A percentile compares a stretch with the other conserved stretches of the same genome.
These are phyloP conservation scores for Pseudoturritis turrita DNA, from an alignment of 345 rosid genomes.

Conservation along the genomic window DNA sequence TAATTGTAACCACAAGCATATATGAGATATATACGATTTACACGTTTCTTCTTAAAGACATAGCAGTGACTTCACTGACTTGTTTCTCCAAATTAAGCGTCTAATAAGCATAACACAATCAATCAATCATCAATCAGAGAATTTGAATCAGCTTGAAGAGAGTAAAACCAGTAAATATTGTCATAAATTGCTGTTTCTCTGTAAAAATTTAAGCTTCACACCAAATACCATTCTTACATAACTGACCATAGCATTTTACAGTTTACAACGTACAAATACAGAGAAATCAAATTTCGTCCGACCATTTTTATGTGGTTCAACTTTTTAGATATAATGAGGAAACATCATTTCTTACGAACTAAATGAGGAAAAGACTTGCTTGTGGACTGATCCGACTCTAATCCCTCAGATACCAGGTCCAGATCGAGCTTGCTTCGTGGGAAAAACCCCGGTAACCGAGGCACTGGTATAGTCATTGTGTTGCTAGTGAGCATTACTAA, in stretches of 20 bases:
- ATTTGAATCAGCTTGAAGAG: neutral
- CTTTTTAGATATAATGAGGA: neutral
- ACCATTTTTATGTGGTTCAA: neutral
- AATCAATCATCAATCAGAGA: neutral
- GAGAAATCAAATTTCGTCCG: neutral
- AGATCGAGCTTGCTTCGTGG: neutral
- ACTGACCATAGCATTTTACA: neutral
- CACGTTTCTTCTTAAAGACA: no score
- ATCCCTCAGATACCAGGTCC: neutral
- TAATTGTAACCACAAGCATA: no score
- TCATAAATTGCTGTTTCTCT: neutral
- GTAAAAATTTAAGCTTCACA: neutral
- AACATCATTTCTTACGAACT: neutral
- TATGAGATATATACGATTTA: no score
- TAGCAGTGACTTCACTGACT: no score
- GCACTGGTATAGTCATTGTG: slow-evolving; percentile 21
- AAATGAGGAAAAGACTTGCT: neutral
- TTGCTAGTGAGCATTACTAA: slow-evolving; percentile 30
- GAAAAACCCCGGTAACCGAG: slow-evolving; percentile 9
- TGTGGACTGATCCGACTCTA: neutral
- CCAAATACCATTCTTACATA: neutral
- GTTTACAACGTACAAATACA: neutral
- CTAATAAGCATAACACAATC: no score
- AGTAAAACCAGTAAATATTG: neutral
- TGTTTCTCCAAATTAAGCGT: no score